A percentile compares a stretch with the other conserved stretches of the same genome.
These are phyloP conservation scores for Exophiala bonariae DNA, from an alignment of 2,329 filamentous ascomycete genomes.

Conservation along the genomic window DNA sequence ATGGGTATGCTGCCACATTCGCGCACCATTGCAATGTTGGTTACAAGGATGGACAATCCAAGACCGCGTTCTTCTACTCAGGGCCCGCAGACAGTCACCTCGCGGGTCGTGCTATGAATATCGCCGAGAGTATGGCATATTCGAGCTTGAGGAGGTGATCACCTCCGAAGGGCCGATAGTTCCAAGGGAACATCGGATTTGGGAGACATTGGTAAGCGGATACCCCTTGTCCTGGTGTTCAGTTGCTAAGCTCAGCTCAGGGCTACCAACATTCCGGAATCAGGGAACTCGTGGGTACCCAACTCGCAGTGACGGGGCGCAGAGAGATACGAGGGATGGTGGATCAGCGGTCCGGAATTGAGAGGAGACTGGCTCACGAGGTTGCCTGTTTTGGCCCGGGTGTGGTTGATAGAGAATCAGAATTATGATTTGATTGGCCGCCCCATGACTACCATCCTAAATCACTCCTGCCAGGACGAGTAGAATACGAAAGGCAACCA, in stretches of 20 bases:
- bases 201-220: no score
- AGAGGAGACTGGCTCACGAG: neutral
- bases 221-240: no score
- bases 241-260: no score
- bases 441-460: no score
- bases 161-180: neutral
- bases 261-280: no score
- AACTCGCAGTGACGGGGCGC: no score
- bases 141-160: neutral
- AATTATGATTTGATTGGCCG: neutral
- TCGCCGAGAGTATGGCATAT: neutral
- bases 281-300: no score
- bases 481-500: no score
- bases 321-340: no score
- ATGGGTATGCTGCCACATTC: neutral
- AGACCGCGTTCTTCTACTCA: slow-evolving; percentile 1
- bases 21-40: neutral
- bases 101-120: neutral
- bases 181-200: neutral
- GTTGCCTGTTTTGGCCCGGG: neutral
- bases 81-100: neutral
- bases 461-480: no score
- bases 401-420: no score
- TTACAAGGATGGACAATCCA: neutral
- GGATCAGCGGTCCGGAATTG: neutral